Conservation (phyloP, 2,329 filamentous ascomycete genomes). For the Verticillium alfalfae region DNA sequence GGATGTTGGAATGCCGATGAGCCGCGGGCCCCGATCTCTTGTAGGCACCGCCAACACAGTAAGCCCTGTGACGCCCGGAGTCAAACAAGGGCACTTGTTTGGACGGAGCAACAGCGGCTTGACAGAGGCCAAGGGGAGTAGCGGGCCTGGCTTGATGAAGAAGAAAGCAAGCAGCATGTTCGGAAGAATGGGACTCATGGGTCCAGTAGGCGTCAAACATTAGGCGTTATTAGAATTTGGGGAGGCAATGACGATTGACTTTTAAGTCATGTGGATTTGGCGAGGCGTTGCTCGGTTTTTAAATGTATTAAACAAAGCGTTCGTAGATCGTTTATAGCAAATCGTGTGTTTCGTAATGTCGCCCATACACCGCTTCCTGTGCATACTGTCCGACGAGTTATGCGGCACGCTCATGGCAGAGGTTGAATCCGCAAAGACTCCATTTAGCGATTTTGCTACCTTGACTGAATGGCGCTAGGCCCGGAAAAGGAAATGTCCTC, state of each 20-base stretch:
- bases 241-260: too few relatives aligned
- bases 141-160: constrained; percentile 1
- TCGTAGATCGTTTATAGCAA: too few relatives aligned
- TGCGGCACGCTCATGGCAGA: too few relatives aligned
- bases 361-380: too few relatives aligned
- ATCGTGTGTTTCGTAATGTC: too few relatives aligned
- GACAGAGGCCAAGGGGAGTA: neutral
- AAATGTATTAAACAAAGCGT: neutral
- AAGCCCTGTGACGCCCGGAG: constrained; percentile 11
- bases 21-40: neutral
- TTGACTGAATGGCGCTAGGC: too few relatives aligned
- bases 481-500: too few relatives aligned
- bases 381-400: too few relatives aligned
- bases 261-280: too few relatives aligned
- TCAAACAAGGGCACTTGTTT: neutral
- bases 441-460: too few relatives aligned
- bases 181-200: constrained; percentile 6
- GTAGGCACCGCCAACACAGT: constrained; percentile 10
- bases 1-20: constrained; percentile 13
- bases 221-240: neutral
- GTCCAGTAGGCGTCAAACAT: constrained; percentile 2
- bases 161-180: constrained; percentile 10
- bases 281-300: too few relatives aligned
- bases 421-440: too few relatives aligned
- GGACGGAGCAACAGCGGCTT: neutral